Conservation (phyloP, 768 basidiomycete genomes). For the Suillus variegatus region DNA sequence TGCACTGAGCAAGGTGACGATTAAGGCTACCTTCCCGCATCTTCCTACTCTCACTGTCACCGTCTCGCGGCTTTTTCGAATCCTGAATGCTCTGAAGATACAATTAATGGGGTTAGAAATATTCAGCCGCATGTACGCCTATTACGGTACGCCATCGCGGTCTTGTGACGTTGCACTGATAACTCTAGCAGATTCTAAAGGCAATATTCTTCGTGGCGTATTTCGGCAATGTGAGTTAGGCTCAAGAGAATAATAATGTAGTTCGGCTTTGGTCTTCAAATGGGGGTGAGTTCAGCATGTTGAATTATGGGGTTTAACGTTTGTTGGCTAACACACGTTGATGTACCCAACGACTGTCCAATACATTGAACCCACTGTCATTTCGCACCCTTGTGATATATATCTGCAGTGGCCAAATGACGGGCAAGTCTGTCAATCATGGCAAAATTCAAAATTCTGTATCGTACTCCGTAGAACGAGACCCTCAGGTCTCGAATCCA, state of each 20-base stretch:
- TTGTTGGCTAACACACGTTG: neutral
- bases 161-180: neutral
- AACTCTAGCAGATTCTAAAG: neutral
- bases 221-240: neutral
- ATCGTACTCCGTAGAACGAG: neutral
- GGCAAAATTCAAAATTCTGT: conserved; percentile 37
- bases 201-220: neutral
- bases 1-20: no score
- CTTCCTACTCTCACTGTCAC: no score
- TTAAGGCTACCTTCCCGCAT: no score
- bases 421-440: conserved; percentile 70
- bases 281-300: neutral
- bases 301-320: neutral
- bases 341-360: neutral
- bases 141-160: neutral
- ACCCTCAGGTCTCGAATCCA: conserved; percentile 54
- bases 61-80: no score
- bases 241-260: neutral
- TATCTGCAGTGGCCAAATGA: conserved; percentile 71
- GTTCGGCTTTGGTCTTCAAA: neutral
- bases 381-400: conserved; percentile 39
- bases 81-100: neutral
- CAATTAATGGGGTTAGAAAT: neutral
- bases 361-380: conserved; percentile 50
- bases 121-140: neutral